These are phyloP conservation scores for Moringa oleifera DNA, from an alignment of 345 rosid genomes.

Conservation along the genomic window DNA sequence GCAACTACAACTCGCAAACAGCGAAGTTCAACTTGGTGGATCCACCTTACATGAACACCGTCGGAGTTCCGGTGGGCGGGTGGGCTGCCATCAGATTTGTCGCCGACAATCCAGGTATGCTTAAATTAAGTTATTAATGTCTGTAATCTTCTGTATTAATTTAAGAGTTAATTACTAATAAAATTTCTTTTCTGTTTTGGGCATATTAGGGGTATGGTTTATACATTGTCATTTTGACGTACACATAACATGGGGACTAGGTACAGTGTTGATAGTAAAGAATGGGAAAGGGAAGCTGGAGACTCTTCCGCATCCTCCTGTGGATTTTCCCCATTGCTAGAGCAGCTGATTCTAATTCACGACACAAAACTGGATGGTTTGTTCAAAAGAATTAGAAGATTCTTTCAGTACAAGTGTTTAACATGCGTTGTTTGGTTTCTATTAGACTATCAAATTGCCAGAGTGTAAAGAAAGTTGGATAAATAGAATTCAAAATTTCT, in stretches of 20 bases:
- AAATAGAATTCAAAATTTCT: conserved; percentile 24
- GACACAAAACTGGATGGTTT: neutral
- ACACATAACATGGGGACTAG: conserved; percentile 85
- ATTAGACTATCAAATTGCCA: conserved; percentile 15
- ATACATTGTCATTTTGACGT: conserved; percentile 79
- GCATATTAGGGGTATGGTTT: conserved; percentile 67
- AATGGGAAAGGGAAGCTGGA: conserved; percentile 52
- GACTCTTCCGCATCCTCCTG: conserved; percentile 73
- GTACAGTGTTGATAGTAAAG: conserved; percentile 61
- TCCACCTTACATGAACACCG: conserved; percentile 82
- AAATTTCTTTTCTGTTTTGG: too few relatives aligned
- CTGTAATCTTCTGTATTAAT: too few relatives aligned
- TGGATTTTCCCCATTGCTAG: conserved; percentile 70
- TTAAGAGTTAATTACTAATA: too few relatives aligned
- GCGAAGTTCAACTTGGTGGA: conserved; percentile 55
- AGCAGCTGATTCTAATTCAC: conserved; percentile 18
- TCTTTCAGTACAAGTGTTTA: conserved; percentile 24
- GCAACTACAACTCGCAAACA: conserved; percentile 53
- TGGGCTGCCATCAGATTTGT: conserved; percentile 84
- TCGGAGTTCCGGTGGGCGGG: conserved; percentile 88
- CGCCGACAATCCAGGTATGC: conserved; percentile 76
- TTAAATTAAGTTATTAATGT: too few relatives aligned
- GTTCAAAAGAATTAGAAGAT: conserved; percentile 22
- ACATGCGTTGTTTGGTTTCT: conserved; percentile 10
- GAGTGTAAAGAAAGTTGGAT: conserved; percentile 19